phyloP scores from a whole-genome alignment of 257 asterid species.

The Primulina huaijiensis region DNA sequence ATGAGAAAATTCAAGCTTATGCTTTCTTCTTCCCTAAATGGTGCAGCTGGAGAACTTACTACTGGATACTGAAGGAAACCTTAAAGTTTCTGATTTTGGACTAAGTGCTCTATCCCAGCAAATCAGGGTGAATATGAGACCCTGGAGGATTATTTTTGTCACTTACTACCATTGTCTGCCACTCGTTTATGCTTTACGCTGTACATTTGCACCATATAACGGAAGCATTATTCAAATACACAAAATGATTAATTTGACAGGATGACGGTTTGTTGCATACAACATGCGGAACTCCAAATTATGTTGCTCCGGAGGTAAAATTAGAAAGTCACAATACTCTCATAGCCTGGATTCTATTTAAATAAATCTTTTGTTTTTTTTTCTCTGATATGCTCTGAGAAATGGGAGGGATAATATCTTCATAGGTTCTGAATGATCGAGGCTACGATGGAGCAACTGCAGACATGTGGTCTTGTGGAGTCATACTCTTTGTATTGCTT shows the following conservation, averaged over 20 bases:
- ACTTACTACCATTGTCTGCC: neutral
- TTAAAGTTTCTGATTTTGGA: conserved; percentile 93
- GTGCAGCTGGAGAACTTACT: conserved; percentile 86
- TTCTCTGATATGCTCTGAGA: neutral
- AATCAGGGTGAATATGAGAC: conserved; percentile 66
- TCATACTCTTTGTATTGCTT: conserved; percentile 21
- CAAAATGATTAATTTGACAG: conserved; percentile 14
- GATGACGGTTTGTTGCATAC: conserved; percentile 81
- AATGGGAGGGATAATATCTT: conserved; percentile 7
- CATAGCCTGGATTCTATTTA: neutral
- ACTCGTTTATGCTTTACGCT: neutral
- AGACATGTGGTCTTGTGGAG: conserved; percentile 75
- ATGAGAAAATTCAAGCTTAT: neutral
- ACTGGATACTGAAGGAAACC: conserved; percentile 76
- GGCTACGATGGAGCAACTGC: conserved; percentile 38
- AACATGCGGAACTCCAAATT: conserved; percentile 12
- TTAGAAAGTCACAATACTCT: neutral
- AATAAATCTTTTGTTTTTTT: neutral
- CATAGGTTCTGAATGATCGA: conserved; percentile 18
- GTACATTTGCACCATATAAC: neutral
- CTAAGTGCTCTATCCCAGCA: conserved; percentile 96
- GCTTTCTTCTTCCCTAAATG: conserved; percentile 8
- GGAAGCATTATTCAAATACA: neutral
- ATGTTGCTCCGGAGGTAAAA: conserved; percentile 19
- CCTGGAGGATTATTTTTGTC: conserved; percentile 2